Base-by-base conservation (phyloP, 2,329 filamentous ascomycete species). In the Epichloe uncinata region DNA sequence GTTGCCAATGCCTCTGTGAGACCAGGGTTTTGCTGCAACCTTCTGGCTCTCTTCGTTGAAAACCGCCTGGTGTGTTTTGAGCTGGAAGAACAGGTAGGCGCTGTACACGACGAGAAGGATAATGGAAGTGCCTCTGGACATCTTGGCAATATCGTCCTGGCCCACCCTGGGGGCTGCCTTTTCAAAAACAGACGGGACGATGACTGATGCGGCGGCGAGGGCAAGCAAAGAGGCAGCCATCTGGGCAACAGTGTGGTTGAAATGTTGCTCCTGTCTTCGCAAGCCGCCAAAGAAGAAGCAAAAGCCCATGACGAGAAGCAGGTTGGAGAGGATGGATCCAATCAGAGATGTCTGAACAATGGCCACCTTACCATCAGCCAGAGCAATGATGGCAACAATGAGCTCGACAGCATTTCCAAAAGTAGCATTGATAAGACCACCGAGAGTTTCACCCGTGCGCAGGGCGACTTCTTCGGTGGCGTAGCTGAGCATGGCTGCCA, bases 341-440 rank as follows among this genome's bases (percentile, higher is more conserved):
- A 96, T 87, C 30, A 97, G 73, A 0, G 90, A 96, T 0, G 90
- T 95, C 66, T 96, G 88, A 6, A 96, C 89, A 53, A 97, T 94
- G 35, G 84, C 71, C 22, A 94, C 79, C 66, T 95, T 79, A 47
- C 76, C 65, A 52, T 94, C 77, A 30, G 77, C 69, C 44, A 96
- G 69, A 1, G 90, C 90, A 57, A 95, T 85, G 57, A 96, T 80
- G 22, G 87, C 85, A 42, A 96, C 87, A 53, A 95, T 95, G 58
- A 95, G 70, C 63, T 95, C 88, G 53, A 94, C 87, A 4, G 88
- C 88, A 61, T 95, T 94, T 78, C 89, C 91, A 63, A 96, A 96
- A 2, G 85, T 85, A 6, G 90, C 90, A 61, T 96, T 96, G 50
- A 96, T 74, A 36, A 97, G 71, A 50, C 90, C 91, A 54, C 91